Percentiles rank a stretch among this genome's conserved stretches.
These are phyloP conservation scores for Inga leiocalycina DNA, from an alignment of 306 rosid species.

Conservation along the genomic window DNA sequence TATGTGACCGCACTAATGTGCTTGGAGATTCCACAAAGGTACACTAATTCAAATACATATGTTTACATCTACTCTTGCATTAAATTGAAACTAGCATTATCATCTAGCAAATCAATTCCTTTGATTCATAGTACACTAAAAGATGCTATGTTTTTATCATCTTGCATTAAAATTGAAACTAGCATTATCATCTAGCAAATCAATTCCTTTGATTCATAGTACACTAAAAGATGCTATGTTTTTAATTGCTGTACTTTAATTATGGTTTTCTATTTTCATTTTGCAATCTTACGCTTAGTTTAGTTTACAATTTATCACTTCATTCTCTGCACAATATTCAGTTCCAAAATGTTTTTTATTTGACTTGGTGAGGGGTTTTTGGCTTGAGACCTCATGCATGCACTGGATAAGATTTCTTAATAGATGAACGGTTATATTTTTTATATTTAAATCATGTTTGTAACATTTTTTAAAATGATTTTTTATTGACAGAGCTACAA, in stretches of 20 bases:
- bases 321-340: neutral
- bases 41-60: conserved; percentile 29
- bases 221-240: conserved; percentile 18
- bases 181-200: conserved; percentile 13
- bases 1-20: conserved; percentile 83
- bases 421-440: conserved; percentile 4
- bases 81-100: conserved; percentile 19
- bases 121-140: neutral
- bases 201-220: conserved; percentile 2
- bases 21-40: conserved; percentile 88
- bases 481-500: conserved; percentile 72
- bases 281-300: conserved; percentile 7
- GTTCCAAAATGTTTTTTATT: conserved; percentile 11
- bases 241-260: conserved; percentile 6
- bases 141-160: conserved; percentile 21
- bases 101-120: conserved; percentile 14
- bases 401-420: neutral
- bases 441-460: conserved; percentile 21
- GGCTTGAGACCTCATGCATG: conserved; percentile 22
- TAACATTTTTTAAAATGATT: conserved; percentile 16
- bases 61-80: conserved; percentile 10
- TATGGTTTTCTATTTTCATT: conserved; percentile 25
- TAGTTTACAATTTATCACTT: conserved; percentile 18
- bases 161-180: conserved; percentile 14
- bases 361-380: conserved; percentile 29